phyloP scores from a whole-genome alignment of 495 filamentous ascomycete genomes.

The Evernia prunastri region DNA sequence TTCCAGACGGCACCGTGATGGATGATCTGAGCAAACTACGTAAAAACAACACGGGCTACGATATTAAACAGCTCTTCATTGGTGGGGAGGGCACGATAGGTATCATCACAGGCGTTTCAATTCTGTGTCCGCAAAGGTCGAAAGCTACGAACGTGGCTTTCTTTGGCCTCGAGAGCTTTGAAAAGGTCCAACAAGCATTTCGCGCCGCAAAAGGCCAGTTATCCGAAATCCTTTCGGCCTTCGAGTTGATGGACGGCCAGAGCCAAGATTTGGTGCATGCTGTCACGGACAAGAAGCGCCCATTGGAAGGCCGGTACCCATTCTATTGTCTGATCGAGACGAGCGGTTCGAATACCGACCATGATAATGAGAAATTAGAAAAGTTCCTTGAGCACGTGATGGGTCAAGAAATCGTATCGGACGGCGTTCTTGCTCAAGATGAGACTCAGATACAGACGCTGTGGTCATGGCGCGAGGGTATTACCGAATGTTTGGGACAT shows the following conservation, averaged over 20 bases:
- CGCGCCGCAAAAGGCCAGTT: constrained; percentile 81
- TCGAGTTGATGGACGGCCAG: constrained; percentile 89
- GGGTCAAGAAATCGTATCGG: constrained; percentile 71
- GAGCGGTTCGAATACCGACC: constrained; percentile 85
- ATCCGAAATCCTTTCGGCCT: constrained; percentile 91
- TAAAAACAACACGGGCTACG: constrained; percentile 98
- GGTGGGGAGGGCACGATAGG: constrained; percentile 92
- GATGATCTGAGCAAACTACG: constrained; percentile 79
- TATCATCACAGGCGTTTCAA: constrained; percentile 82
- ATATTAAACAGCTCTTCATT: constrained; percentile 96
- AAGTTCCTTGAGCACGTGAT: constrained; percentile 85
- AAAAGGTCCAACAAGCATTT: constrained; percentile 77
- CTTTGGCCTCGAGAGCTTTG: constrained; percentile 79
- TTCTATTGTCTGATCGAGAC: constrained; percentile 98
- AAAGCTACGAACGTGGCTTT: constrained; percentile 85
- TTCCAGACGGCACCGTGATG: constrained; percentile 86
- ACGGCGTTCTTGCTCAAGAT: constrained; percentile 85
- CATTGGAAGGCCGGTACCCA: constrained; percentile 73
- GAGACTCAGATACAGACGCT: constrained; percentile 80
- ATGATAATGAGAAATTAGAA: constrained; percentile 82
- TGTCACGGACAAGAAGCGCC: constrained; percentile 68
- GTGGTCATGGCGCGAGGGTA: constrained; percentile 91
- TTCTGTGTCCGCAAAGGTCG: constrained; percentile 79
- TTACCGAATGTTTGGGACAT: constrained; percentile 80
- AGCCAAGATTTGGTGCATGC: constrained; percentile 68